Evolutionary conservation across 2,329 filamentous ascomycete genomes (phyloP).

Genomic region (Fusarium sp.): DNA sequence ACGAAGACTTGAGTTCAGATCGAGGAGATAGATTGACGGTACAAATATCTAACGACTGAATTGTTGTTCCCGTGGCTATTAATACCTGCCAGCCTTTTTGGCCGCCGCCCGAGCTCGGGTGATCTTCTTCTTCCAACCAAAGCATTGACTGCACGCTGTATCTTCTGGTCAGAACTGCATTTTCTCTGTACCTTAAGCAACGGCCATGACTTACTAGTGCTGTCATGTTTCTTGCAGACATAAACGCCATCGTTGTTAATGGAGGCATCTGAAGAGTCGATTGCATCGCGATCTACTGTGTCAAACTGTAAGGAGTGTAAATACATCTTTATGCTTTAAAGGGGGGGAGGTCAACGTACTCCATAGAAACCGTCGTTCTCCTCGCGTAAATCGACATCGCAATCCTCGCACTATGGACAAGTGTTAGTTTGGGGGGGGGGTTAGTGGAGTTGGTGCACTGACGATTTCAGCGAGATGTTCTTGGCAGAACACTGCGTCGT

Average conservation of each 20-base stretch:
- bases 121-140: neutral
- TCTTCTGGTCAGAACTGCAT: rapidly evolving
- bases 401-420: neutral
- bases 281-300: neutral
- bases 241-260: rapidly evolving
- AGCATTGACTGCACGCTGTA: neutral
- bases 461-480: neutral
- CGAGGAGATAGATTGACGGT: neutral
- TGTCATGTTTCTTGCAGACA: neutral
- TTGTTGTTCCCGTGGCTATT: rapidly evolving
- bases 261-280: neutral
- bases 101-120: rapidly evolving
- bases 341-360: neutral
- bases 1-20: rapidly evolving
- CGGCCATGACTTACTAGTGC: neutral
- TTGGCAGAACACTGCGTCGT: neutral
- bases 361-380: neutral
- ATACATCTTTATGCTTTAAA: rapidly evolving
- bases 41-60: rapidly evolving
- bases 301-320: no score
- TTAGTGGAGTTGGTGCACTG: rapidly evolving
- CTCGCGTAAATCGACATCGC: neutral
- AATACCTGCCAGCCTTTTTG: neutral
- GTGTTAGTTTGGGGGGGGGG: neutral
- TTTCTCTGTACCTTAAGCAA: no score